Percentiles rank a stretch among this genome's conserved stretches.
Evolutionary conservation across 208 protist species (phyloP).

Genomic region (Crithidia acanthocephali): DNA sequence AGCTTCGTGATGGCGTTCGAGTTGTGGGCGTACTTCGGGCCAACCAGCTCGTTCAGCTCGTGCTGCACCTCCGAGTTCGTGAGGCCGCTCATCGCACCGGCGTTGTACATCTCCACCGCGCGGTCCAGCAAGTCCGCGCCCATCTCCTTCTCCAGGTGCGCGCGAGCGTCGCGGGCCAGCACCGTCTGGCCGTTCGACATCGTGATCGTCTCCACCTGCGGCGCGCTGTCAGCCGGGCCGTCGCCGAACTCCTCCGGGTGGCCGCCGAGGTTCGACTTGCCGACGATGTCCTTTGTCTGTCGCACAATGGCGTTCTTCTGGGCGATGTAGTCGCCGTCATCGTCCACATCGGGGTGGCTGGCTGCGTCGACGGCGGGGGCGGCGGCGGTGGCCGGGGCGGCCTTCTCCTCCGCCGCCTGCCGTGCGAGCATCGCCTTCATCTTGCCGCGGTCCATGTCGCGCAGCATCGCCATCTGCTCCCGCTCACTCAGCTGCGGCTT

Average conservation of each 20-base stretch:
- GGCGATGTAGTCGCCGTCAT: slow-evolving; percentile 85
- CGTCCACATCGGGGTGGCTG: slow-evolving; percentile 75
- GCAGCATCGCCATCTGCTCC: slow-evolving; percentile 91
- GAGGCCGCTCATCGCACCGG: slow-evolving; percentile 56
- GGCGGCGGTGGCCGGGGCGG: slow-evolving; percentile 10
- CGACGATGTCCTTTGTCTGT: slow-evolving; percentile 82
- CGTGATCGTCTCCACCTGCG: slow-evolving; percentile 75
- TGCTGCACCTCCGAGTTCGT: slow-evolving; percentile 74
- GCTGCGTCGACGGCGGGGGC: slow-evolving; percentile 19
- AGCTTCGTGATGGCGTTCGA: slow-evolving; percentile 88
- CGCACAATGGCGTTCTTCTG: slow-evolving; percentile 84
- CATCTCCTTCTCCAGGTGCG: slow-evolving; percentile 72
- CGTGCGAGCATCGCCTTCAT: slow-evolving; percentile 86
- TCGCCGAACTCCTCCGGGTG: slow-evolving; percentile 91
- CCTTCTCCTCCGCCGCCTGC: slow-evolving; percentile 50
- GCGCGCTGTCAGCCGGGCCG: slow-evolving; percentile 49
- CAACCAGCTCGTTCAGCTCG: slow-evolving; percentile 73
- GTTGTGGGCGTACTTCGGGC: slow-evolving; percentile 64
- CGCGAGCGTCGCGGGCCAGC: slow-evolving; percentile 58
- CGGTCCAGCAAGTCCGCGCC: slow-evolving; percentile 63
- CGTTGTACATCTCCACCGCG: slow-evolving; percentile 80
- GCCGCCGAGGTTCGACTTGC: slow-evolving; percentile 70
- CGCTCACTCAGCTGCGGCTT: slow-evolving; percentile 70
- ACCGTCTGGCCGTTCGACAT: slow-evolving; percentile 63
- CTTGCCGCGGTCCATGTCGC: slow-evolving; percentile 84